Percentiles rank a stretch among this genome's conserved stretches.
phyloP scores from a whole-genome alignment of 305 asterid species.

The Stenogyne calaminthoides region DNA sequence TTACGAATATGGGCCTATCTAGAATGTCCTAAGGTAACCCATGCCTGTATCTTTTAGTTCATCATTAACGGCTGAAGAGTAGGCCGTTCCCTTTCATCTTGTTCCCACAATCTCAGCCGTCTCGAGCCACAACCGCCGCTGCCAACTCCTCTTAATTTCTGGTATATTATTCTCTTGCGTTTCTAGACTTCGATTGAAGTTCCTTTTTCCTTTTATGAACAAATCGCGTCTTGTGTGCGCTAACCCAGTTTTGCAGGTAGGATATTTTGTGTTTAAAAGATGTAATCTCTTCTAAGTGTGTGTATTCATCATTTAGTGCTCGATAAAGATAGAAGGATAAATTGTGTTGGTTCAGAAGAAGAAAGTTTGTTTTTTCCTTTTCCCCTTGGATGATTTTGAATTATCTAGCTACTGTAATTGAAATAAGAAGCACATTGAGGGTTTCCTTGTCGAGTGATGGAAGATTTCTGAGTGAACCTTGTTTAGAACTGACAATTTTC shows the following conservation, averaged over 20 bases:
- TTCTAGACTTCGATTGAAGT: not conserved
- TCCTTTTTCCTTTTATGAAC: not conserved
- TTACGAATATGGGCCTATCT: slow-evolving; percentile 13
- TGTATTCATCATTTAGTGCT: not conserved
- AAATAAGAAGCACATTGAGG: not conserved
- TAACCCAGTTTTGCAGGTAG: not conserved
- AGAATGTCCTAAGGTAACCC: slow-evolving; percentile 1
- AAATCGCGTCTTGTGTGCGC: not conserved
- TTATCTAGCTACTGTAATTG: slow-evolving; percentile 15
- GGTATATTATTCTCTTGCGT: slow-evolving; percentile 1
- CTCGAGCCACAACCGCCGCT: not conserved
- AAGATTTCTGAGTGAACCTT: slow-evolving; percentile 5
- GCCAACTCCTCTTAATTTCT: not conserved
- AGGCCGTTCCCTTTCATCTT: not conserved
- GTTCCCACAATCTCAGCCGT: slow-evolving; percentile 18
- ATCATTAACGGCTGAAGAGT: slow-evolving; percentile 1
- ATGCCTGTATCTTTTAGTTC: not conserved
- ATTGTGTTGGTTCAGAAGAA: slow-evolving; percentile 14
- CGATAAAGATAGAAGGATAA: not conserved
- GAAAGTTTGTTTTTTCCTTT: not conserved
- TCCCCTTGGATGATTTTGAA: not conserved
- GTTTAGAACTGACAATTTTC: not conserved
- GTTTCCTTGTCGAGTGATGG: not conserved
- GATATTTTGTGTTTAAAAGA: not conserved
- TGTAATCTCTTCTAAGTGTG: not conserved